Conservation (phyloP, 202 grass and related monocot species). For the Saccharum hybrid region DNA sequence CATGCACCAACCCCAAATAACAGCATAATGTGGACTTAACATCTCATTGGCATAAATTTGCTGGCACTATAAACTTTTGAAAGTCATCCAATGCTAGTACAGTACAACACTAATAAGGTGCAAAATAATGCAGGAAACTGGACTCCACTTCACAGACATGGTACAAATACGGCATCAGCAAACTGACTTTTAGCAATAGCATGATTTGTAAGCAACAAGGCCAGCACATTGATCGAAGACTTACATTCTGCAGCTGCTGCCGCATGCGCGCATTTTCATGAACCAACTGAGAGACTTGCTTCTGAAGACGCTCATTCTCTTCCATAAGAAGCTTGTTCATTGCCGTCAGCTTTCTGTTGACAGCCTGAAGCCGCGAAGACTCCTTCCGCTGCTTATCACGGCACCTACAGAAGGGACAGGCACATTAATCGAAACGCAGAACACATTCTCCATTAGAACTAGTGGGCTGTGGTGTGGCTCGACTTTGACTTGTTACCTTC, state of each 20-base stretch:
- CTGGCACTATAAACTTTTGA: background rate
- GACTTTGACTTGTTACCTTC: constrained; percentile 67
- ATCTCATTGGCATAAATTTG: background rate
- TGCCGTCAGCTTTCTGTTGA: constrained; percentile 86
- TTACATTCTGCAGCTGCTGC: constrained; percentile 93
- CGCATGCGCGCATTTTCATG: constrained; percentile 88
- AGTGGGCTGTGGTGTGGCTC: background rate
- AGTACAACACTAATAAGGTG: background rate
- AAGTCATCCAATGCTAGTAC: constrained; percentile 1
- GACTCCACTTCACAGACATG: background rate
- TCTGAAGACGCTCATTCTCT: constrained; percentile 95
- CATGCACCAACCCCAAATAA: background rate
- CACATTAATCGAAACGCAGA: background rate
- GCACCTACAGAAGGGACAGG: constrained; percentile 56
- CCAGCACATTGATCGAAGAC: background rate
- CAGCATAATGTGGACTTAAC: background rate
- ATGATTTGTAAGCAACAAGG: background rate
- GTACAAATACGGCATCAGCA: background rate
- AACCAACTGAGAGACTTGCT: constrained; percentile 91
- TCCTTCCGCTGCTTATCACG: constrained; percentile 96
- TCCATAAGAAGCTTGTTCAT: constrained; percentile 99
- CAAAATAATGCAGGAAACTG: background rate
- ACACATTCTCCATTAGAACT: background rate
- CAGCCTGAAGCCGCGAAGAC: constrained; percentile 76
- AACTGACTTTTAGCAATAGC: constrained; percentile 3